phyloP scores from a whole-genome alignment of 495 filamentous ascomycete species.

The Niebla homalea region DNA sequence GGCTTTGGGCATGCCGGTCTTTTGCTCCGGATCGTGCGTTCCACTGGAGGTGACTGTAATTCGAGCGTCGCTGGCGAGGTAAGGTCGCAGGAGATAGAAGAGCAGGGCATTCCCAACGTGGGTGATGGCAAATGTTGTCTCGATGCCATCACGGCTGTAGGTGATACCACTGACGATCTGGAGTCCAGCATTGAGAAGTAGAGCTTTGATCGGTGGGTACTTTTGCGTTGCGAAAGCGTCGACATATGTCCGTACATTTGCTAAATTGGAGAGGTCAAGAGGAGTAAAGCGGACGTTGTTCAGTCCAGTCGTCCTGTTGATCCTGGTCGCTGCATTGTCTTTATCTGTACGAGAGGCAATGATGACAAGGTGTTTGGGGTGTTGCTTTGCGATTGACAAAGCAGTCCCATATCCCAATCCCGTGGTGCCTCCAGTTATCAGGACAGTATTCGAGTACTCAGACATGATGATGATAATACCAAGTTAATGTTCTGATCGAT shows the following conservation, averaged over 20 bases:
- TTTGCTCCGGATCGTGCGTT: constrained; percentile 25
- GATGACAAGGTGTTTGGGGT: constrained; percentile 24
- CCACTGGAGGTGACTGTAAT: constrained; percentile 27
- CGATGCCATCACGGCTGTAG: constrained; percentile 28
- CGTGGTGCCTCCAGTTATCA: constrained; percentile 44
- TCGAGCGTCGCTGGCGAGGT: constrained; percentile 34
- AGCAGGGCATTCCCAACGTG: constrained; percentile 35
- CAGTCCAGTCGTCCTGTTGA: constrained; percentile 21
- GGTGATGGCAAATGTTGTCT: constrained; percentile 30
- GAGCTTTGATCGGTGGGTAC: constrained; percentile 29
- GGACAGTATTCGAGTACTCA: constrained; percentile 26
- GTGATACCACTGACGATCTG: constrained; percentile 24
- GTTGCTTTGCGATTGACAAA: constrained; percentile 29
- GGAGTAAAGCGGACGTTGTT: constrained; percentile 28
- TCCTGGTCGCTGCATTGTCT: constrained; percentile 24
- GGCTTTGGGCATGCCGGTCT: constrained; percentile 20
- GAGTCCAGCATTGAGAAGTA: constrained; percentile 35
- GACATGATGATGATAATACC: constrained; percentile 7
- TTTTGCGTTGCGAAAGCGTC: constrained; percentile 24
- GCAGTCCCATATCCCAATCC: constrained; percentile 37
- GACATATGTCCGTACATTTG: constrained; percentile 27
- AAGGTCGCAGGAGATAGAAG: constrained; percentile 34
- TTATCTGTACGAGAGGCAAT: constrained; percentile 30
- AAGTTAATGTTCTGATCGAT: not conserved
- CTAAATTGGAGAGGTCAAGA: constrained; percentile 29